A percentile compares a stretch with the other conserved stretches of the same genome.
Conservation (phyloP, 495 filamentous ascomycete genomes). For the Hyaloscypha bicolor region DNA sequence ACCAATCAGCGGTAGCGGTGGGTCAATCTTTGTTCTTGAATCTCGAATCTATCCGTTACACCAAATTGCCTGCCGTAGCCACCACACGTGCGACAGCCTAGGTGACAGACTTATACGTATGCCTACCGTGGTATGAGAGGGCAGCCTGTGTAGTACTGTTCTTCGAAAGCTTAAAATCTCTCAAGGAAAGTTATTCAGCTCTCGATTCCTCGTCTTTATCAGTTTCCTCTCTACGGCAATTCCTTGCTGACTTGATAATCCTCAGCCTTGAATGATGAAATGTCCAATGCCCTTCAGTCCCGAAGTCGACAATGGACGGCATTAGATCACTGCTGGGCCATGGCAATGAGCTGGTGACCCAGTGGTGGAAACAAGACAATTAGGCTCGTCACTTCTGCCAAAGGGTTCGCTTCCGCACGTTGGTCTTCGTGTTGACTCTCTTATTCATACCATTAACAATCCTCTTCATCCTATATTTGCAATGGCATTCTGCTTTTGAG, state of each 20-base stretch:
- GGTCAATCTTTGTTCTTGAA: no score
- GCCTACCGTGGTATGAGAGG: no score
- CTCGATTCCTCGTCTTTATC: background rate
- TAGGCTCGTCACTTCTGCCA: background rate
- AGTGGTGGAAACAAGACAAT: constrained; percentile 11
- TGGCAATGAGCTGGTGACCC: background rate
- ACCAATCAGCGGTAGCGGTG: no score
- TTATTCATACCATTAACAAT: background rate
- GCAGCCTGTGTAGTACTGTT: background rate
- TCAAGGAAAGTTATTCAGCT: background rate
- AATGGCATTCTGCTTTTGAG: constrained; percentile 6
- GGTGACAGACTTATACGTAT: no score
- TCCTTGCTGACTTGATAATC: no score
- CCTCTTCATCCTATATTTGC: background rate
- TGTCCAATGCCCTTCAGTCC: background rate
- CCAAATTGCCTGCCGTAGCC: no score
- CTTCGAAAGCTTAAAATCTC: background rate
- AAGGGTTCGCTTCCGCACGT: background rate
- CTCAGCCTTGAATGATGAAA: background rate
- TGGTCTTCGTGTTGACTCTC: background rate
- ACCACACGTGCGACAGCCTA: no score
- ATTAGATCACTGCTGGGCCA: background rate
- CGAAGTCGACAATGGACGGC: background rate
- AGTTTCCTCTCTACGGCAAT: background rate
- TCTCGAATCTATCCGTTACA: no score